These are phyloP conservation scores for Elongisporangium anandrum DNA, from an alignment of 352 stramenopile species.

Conservation along the genomic window DNA sequence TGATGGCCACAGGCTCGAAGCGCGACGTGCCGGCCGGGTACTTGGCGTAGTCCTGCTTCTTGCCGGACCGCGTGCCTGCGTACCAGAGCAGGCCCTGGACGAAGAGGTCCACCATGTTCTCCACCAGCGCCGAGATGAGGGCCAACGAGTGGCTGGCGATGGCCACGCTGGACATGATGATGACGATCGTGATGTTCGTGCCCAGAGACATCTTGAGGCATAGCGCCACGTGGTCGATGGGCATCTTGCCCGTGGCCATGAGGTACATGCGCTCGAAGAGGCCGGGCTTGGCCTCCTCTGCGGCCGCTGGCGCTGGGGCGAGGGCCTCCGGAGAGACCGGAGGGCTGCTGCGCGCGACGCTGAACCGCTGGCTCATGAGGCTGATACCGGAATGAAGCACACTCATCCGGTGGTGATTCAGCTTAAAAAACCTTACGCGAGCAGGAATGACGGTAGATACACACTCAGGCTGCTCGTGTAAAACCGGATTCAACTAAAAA, in stretches of 20 bases:
- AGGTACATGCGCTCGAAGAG: neutral
- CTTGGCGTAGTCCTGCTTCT: conserved; percentile 80
- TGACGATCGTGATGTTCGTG: conserved; percentile 64
- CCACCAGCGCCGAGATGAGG: conserved; percentile 87
- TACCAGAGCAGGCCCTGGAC: conserved; percentile 88
- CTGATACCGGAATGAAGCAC: neutral
- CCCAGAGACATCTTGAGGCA: conserved; percentile 50
- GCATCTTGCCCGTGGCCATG: neutral
- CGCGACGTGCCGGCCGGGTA: conserved; percentile 90
- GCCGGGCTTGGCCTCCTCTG: neutral
- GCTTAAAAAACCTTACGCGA: neutral
- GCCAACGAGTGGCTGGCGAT: conserved; percentile 82
- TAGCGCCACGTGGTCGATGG: conserved; percentile 46
- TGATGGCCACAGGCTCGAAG: conserved; percentile 91
- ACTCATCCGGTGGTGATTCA: neutral
- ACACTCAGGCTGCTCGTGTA: too few relatives aligned
- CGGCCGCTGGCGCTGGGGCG: too few relatives aligned
- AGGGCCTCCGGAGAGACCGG: too few relatives aligned
- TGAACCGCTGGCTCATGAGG: neutral
- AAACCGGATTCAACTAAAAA: too few relatives aligned
- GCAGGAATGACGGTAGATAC: neutral
- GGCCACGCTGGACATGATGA: conserved; percentile 66
- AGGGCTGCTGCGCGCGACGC: neutral
- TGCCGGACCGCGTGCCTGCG: conserved; percentile 74
- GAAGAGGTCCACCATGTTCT: conserved; percentile 92